Percentiles rank a stretch among this genome's conserved stretches.
Conservation (phyloP, 2,329 filamentous ascomycete genomes). For the Hortaea sp. region DNA sequence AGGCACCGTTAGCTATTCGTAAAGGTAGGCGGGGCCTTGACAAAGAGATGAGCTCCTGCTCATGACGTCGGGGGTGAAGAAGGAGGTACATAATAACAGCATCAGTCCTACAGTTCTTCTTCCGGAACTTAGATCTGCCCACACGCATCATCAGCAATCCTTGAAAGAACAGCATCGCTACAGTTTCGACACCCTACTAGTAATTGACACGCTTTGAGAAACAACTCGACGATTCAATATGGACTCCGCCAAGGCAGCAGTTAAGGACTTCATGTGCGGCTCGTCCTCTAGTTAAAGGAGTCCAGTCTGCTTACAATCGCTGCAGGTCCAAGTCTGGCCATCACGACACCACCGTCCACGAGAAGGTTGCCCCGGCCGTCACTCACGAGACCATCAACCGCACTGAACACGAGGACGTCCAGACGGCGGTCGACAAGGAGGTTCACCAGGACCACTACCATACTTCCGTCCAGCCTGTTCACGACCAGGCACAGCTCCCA, state of each 20-base stretch:
- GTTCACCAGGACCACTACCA: conserved; percentile 65
- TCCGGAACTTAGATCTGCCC: too few relatives aligned
- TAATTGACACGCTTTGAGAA: not conserved
- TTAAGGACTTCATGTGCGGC: conserved; percentile 46
- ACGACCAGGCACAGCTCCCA: conserved; percentile 45
- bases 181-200: not conserved
- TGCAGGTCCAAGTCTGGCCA: conserved; percentile 43
- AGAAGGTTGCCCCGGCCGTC: conserved; percentile 51
- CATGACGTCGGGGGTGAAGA: too few relatives aligned
- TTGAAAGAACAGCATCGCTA: too few relatives aligned
- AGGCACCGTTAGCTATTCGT: too few relatives aligned
- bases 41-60: too few relatives aligned
- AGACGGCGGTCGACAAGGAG: conserved; percentile 56
- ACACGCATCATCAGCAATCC: too few relatives aligned
- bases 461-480: conserved; percentile 56
- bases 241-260: conserved; percentile 32
- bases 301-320: not conserved
- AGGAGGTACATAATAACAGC: too few relatives aligned
- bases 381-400: conserved; percentile 51
- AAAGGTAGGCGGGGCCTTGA: too few relatives aligned
- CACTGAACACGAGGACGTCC: conserved; percentile 46
- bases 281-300: not conserved
- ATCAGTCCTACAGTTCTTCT: too few relatives aligned
- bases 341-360: conserved; percentile 61
- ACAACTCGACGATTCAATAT: not conserved